phyloP scores from a whole-genome alignment of 768 basidiomycete species.

The Pholiota molesta region DNA sequence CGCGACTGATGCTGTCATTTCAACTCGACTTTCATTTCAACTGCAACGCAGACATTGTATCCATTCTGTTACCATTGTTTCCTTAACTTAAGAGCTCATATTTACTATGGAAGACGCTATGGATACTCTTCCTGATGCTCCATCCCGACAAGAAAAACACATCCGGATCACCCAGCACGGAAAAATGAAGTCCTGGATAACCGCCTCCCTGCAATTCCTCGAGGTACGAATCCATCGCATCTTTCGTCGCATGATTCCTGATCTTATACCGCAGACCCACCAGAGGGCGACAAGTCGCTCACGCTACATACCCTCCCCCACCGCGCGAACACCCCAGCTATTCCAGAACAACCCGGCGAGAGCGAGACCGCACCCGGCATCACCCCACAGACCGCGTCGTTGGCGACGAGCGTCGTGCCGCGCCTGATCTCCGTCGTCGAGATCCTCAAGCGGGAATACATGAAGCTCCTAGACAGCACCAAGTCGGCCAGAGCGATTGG shows the following conservation, averaged over 20 bases:
- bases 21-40: too few relatives aligned
- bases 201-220: too few relatives aligned
- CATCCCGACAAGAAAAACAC: too few relatives aligned
- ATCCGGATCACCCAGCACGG: too few relatives aligned
- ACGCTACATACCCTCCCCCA: not conserved
- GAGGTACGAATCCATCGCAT: too few relatives aligned
- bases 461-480: slow-evolving; percentile 51
- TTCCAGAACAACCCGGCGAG: slow-evolving; percentile 3
- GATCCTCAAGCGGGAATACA: slow-evolving; percentile 82
- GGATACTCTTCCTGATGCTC: too few relatives aligned
- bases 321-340: not conserved
- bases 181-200: too few relatives aligned
- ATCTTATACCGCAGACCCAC: too few relatives aligned
- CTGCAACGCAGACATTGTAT: not conserved
- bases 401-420: slow-evolving; percentile 48
- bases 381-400: slow-evolving; percentile 13
- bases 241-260: too few relatives aligned
- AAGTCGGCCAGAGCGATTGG: slow-evolving; percentile 48
- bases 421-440: slow-evolving; percentile 79
- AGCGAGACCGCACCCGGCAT: slow-evolving; percentile 5
- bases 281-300: not conserved
- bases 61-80: not conserved
- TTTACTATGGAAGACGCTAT: too few relatives aligned
- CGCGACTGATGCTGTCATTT: too few relatives aligned
- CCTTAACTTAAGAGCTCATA: too few relatives aligned